phyloP scores from a whole-genome alignment of 352 stramenopile species.

The Phytophthora idaei region DNA sequence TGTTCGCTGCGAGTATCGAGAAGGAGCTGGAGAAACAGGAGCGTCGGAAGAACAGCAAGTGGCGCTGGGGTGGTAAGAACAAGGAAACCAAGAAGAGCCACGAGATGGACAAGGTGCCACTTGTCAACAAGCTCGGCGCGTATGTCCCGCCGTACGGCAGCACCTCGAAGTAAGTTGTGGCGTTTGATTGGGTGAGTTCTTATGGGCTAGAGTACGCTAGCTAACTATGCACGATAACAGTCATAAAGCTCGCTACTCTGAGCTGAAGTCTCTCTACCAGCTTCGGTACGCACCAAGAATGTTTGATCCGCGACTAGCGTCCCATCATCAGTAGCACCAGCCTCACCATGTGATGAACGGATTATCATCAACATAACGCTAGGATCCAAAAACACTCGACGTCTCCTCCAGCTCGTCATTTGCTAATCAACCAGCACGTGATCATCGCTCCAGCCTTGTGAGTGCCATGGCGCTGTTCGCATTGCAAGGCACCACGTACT shows the following conservation, averaged over 20 bases:
- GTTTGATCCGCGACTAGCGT: not conserved
- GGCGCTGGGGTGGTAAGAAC: constrained; percentile 22
- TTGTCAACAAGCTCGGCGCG: constrained; percentile 36
- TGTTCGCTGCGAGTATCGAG: constrained; percentile 63
- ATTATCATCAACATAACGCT: not conserved
- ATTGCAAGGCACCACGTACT: constrained; percentile 45
- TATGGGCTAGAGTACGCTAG: not conserved
- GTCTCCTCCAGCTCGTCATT: constrained; percentile 8
- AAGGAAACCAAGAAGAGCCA: constrained; percentile 18
- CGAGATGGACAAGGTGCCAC: constrained; percentile 31
- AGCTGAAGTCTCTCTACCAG: too few relatives aligned
- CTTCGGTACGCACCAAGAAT: not conserved
- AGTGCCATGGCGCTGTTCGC: constrained; percentile 35
- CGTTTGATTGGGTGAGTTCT: too few relatives aligned
- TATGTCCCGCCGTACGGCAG: constrained; percentile 42
- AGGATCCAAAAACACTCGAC: not conserved
- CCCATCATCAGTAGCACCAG: not conserved
- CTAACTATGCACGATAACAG: not conserved
- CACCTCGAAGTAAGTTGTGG: constrained; percentile 28
- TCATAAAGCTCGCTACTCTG: not conserved
- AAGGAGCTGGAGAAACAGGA: constrained; percentile 39
- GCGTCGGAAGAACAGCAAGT: constrained; percentile 24
- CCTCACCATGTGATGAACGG: not conserved
- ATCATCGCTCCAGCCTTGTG: constrained; percentile 1
- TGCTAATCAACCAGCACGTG: not conserved